Percentiles rank a stretch among this genome's conserved stretches.
Conservation (phyloP, 2,329 filamentous ascomycete species). For the Coniochaeta hoffmannii region DNA sequence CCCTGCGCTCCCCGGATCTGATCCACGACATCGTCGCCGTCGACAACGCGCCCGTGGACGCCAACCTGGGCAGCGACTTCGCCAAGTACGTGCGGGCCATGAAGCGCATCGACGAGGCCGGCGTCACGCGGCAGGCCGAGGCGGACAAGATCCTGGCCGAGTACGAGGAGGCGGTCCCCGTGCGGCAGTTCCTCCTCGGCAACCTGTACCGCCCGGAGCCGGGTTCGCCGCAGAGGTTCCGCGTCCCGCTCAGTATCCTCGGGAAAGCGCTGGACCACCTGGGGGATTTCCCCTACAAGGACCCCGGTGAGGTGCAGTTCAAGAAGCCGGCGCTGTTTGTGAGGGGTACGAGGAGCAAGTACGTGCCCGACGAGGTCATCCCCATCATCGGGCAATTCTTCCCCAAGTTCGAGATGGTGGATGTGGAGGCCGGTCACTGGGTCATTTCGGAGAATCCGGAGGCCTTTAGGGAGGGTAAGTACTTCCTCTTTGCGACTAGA, state of each 20-base stretch:
- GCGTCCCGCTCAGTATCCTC: conserved; percentile 69
- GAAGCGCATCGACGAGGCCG: conserved; percentile 66
- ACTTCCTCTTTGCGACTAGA: conserved; percentile 3
- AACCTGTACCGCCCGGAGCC: conserved; percentile 59
- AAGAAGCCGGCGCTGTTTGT: conserved; percentile 76
- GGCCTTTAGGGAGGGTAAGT: conserved; percentile 64
- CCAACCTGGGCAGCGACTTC: conserved; percentile 66
- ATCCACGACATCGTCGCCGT: conserved; percentile 72
- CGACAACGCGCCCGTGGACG: conserved; percentile 87
- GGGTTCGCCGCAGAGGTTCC: conserved; percentile 52
- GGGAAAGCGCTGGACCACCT: conserved; percentile 62
- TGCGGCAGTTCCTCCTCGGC: conserved; percentile 87
- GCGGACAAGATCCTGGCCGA: conserved; percentile 72
- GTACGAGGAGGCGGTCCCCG: conserved; percentile 65
- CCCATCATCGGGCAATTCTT: conserved; percentile 80
- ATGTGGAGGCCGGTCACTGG: conserved; percentile 80
- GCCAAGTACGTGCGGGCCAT: conserved; percentile 76
- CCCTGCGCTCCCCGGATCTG: conserved; percentile 59
- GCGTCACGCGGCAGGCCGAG: conserved; percentile 62
- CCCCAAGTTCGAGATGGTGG: conserved; percentile 63
- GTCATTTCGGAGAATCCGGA: conserved; percentile 83
- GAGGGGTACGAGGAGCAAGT: conserved; percentile 67
- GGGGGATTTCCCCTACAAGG: conserved; percentile 81
- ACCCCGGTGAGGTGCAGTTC: conserved; percentile 61
- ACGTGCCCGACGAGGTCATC: conserved; percentile 72